phyloP scores from a whole-genome alignment of 768 basidiomycete genomes.

The Nevesoporus exiguus region DNA sequence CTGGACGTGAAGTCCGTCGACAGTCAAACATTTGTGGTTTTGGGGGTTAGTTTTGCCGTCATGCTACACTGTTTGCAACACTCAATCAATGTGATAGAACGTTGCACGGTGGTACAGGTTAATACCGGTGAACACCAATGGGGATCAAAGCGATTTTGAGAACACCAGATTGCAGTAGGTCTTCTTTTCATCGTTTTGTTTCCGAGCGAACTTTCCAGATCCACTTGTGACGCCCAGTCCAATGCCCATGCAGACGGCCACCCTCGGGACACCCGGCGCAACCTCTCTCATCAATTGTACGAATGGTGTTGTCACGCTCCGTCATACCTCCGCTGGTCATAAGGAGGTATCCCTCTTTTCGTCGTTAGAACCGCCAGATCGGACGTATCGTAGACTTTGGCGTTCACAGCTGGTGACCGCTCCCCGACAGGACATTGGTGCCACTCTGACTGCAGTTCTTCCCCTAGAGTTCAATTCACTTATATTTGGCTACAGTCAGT shows the following conservation, averaged over 20 bases:
- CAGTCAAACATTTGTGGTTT: conserved; percentile 19
- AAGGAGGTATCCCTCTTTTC: conserved; percentile 20
- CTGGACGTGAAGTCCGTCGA: conserved; percentile 22
- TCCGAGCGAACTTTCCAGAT: conserved; percentile 7
- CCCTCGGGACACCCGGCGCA: conserved; percentile 7
- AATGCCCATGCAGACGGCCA: conserved; percentile 1
- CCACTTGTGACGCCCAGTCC: conserved; percentile 11
- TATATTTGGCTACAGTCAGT: conserved; percentile 63
- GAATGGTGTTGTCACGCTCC: conserved; percentile 19
- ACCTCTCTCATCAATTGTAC: conserved; percentile 8
- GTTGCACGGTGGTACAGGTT: conserved; percentile 22
- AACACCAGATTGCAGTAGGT: conserved; percentile 20
- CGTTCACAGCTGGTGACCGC: conserved; percentile 9
- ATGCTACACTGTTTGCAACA: neutral
- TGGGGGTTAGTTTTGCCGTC: conserved; percentile 21
- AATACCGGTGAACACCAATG: conserved; percentile 7
- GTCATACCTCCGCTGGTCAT: conserved; percentile 15
- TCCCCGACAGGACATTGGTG: conserved; percentile 2
- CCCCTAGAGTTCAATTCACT: conserved; percentile 58
- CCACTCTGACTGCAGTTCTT: conserved; percentile 38
- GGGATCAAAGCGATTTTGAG: conserved; percentile 6
- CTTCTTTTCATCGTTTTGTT: neutral
- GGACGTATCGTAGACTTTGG: conserved; percentile 18
- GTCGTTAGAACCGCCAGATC: conserved; percentile 6
- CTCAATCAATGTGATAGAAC: conserved; percentile 12